phyloP scores from a whole-genome alignment of 2,329 filamentous ascomycete species.

The Stagonosporopsis vannaccii region DNA sequence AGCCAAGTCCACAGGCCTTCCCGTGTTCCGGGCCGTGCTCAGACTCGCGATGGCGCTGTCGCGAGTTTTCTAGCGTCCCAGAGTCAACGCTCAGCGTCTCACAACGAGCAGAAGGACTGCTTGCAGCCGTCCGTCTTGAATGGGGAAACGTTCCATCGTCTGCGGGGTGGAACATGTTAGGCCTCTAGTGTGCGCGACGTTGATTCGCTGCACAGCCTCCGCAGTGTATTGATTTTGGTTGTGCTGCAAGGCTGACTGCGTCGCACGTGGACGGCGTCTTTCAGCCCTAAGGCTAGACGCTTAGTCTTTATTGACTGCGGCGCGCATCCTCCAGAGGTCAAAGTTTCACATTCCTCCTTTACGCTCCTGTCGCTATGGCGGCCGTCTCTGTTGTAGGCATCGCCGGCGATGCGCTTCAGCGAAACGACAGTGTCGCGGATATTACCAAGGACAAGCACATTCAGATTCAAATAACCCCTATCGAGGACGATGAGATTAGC shows the following conservation, averaged over 20 bases:
- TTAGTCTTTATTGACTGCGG: slow-evolving; percentile 17
- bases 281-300: slow-evolving; percentile 23
- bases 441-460: slow-evolving; percentile 16
- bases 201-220: slow-evolving; percentile 14
- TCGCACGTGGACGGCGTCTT: slow-evolving; percentile 18
- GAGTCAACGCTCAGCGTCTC: slow-evolving; percentile 13
- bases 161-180: slow-evolving; percentile 12
- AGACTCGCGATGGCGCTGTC: slow-evolving; percentile 13
- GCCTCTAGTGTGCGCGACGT: neutral
- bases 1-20: slow-evolving; percentile 16
- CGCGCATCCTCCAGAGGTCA: slow-evolving; percentile 8
- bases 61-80: slow-evolving; percentile 13
- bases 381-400: slow-evolving; percentile 15
- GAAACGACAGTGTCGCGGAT: slow-evolving; percentile 14
- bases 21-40: slow-evolving; percentile 19
- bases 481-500: slow-evolving; percentile 18
- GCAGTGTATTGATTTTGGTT: slow-evolving; percentile 15
- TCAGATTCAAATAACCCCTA: slow-evolving; percentile 11
- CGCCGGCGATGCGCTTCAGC: slow-evolving; percentile 19
- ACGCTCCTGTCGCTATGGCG: slow-evolving; percentile 16
- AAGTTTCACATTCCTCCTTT: slow-evolving; percentile 13
- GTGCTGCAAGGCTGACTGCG: slow-evolving; percentile 22
- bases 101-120: neutral
- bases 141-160: neutral
- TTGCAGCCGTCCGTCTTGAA: slow-evolving; percentile 2